These are phyloP conservation scores for Ploettnerulaceae sp. DNA, from an alignment of 2,329 filamentous ascomycete genomes.

Conservation along the genomic window DNA sequence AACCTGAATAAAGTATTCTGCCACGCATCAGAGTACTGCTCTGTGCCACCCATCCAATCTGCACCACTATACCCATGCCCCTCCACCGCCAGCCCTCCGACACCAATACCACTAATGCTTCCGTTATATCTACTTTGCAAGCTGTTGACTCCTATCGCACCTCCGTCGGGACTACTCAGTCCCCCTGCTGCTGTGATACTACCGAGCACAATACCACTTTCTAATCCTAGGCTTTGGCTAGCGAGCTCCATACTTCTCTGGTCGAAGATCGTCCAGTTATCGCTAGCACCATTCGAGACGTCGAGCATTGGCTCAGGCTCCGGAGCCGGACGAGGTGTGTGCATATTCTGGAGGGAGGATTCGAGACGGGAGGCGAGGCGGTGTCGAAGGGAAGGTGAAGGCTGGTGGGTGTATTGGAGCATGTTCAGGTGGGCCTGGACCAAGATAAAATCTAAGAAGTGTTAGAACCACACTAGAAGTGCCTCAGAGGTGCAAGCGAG, in stretches of 20 bases:
- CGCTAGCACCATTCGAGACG: neutral
- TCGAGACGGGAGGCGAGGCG: slow-evolving; percentile 23
- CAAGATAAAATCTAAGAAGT: slow-evolving; percentile 20
- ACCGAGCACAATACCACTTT: neutral
- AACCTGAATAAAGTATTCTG: slow-evolving; percentile 15
- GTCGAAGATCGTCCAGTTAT: slow-evolving; percentile 25
- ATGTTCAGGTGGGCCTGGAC: slow-evolving; percentile 26
- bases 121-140: neutral
- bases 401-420: slow-evolving; percentile 22
- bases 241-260: slow-evolving; percentile 13
- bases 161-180: neutral
- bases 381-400: slow-evolving; percentile 20
- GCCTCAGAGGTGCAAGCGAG: neutral
- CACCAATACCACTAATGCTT: neutral
- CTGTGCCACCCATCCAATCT: too few relatives aligned
- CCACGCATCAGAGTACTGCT: slow-evolving; percentile 18
- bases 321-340: slow-evolving; percentile 18
- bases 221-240: neutral
- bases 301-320: slow-evolving; percentile 15
- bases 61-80: slow-evolving; percentile 7
- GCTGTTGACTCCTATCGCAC: neutral
- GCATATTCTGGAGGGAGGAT: slow-evolving; percentile 23
- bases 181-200: neutral
- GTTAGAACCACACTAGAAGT: slow-evolving; percentile 1
- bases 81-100: neutral